phyloP scores from a whole-genome alignment of 1,284 basidiomycete species.

The Sporisorium exsertum region DNA sequence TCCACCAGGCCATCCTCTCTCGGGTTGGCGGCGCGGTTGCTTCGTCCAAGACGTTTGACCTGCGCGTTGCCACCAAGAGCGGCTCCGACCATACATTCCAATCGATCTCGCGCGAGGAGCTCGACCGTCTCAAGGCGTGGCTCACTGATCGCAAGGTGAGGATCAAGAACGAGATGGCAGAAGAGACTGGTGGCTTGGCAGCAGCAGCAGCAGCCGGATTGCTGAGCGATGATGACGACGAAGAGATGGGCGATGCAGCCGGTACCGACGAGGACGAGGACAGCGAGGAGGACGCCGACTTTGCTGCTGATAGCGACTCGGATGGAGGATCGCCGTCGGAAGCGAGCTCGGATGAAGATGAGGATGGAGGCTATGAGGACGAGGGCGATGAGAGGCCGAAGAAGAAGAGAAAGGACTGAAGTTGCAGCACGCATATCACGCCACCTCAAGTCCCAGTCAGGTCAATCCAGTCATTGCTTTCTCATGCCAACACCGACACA shows the following conservation, averaged over 20 bases:
- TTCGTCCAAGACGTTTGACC: slow-evolving; percentile 92
- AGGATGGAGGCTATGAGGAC: slow-evolving; percentile 44
- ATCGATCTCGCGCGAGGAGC: slow-evolving; percentile 94
- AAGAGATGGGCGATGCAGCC: slow-evolving; percentile 72
- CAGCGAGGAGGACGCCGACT: slow-evolving; percentile 81
- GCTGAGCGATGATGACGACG: slow-evolving; percentile 80
- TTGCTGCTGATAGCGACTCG: slow-evolving; percentile 74
- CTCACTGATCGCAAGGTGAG: slow-evolving; percentile 90
- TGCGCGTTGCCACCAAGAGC: slow-evolving; percentile 86
- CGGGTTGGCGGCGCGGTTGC: slow-evolving; percentile 89
- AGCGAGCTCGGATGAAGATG: slow-evolving; percentile 73
- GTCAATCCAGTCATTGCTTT: slow-evolving; percentile 1
- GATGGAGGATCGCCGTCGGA: slow-evolving; percentile 67
- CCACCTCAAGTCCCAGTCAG: not conserved
- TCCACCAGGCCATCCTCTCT: slow-evolving; percentile 91
- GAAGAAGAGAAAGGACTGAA: slow-evolving; percentile 59
- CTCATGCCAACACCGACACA: not conserved
- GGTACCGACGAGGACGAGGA: slow-evolving; percentile 71
- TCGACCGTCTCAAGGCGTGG: slow-evolving; percentile 85
- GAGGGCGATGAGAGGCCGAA: slow-evolving; percentile 50
- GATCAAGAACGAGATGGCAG: slow-evolving; percentile 97
- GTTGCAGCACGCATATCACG: not conserved
- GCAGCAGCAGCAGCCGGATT: slow-evolving; percentile 77
- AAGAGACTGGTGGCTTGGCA: slow-evolving; percentile 72
- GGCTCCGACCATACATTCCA: slow-evolving; percentile 79